Base-by-base conservation (phyloP, 306 rosid species). In the Acmispon strigosus region DNA sequence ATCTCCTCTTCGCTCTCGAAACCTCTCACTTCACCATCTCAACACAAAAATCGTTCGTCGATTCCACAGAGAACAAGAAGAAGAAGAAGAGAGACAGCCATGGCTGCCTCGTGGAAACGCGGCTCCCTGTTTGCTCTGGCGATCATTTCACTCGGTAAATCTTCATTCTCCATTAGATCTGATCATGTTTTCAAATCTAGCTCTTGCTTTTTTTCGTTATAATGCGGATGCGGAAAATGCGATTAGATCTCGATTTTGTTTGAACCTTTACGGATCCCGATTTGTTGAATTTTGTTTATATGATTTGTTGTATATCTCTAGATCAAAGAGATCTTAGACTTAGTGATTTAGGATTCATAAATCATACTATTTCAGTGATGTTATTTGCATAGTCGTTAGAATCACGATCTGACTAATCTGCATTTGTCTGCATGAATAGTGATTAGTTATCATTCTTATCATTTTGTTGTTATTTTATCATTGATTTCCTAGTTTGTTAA, bases 71-170 rank as follows among this genome's bases (percentile, higher is more conserved):
- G 19, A 16, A 51, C 12, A 60, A 53, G 20, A 6, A 42, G 15
- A 17, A 69, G 14, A 15, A 15, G 42, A 1, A 8, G 39, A 36
- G 70, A 62, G 55, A 47, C 2, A 74, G 53, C 80, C 62, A 90
- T 88, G 96, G 86, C 87, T 81, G 80, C 84, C 88, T 86, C 92
- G 52, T 73, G 84, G 81, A 81, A 88, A n/a, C 83, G 84, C 50
- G 83, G 81, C 19, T 84, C 97, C 72, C 65, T 90, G 66, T 54
- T 85, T 69, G 86, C 88, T 11, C 75, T 90, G 0, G 93, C 90
- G n/a, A 86, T 93, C 61, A 70, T 93, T 15, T 66, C 79, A 4
- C 75, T 88, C n/a, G 98, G 98, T 90, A 61, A 79, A 70, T 55
- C 39, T 49, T 49, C 10, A 1, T 24, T 15, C 2, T 55, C 50